Evolutionary conservation across 192 early-diverging fungal species (phyloP), one percentile per base, ranked within the genome.

Genomic region (Paraglomus brasilianum): DNA sequence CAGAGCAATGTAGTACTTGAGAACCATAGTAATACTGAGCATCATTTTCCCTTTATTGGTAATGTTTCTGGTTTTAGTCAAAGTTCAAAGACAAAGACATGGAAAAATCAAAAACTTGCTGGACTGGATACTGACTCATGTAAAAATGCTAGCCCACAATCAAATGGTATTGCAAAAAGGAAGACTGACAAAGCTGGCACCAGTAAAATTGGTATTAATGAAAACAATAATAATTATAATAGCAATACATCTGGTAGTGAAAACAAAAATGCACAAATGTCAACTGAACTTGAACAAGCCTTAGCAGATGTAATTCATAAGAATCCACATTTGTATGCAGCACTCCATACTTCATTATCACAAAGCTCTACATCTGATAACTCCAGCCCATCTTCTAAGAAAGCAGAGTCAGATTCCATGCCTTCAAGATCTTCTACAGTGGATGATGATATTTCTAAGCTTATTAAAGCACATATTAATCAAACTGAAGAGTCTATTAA

Each of bases 331-430:
- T 71, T 71, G 45, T 11, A 13, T 42, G 5, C 59, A 8, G 70
- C 70, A 38, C 58, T 71, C 9, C 69, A 57, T 70, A 70, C 56
- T 41, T 58, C 68, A 36, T 0, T 70, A 45, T 70, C 53, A 40
- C 8, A n/a, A 22, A 30, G 13, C 36, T 19, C 45, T 49, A 13
- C 11, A 5, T 49, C 70, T 14, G 14, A 8, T 38, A 9, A 22
- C 24, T n/a, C n/a, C n/a, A n/a, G n/a, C n/a, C n/a, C n/a, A n/a
- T n/a, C n/a, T n/a, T 11, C n/a, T 42, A 43, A 39, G 10, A 44
- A 5, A 38, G 40, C 68, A 44, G 55, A 60, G 56, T 69, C 52
- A 36, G 36, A 60, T 8, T 52, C 68, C 8, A 36, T n/a, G 7
- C 22, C 52, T 21, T 53, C 52, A 9, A 22, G 46, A 57, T 17